Percentiles rank a stretch among this genome's conserved stretches.
phyloP scores from a whole-genome alignment of 805 yeast genomes.

The Clavispora fructus region DNA sequence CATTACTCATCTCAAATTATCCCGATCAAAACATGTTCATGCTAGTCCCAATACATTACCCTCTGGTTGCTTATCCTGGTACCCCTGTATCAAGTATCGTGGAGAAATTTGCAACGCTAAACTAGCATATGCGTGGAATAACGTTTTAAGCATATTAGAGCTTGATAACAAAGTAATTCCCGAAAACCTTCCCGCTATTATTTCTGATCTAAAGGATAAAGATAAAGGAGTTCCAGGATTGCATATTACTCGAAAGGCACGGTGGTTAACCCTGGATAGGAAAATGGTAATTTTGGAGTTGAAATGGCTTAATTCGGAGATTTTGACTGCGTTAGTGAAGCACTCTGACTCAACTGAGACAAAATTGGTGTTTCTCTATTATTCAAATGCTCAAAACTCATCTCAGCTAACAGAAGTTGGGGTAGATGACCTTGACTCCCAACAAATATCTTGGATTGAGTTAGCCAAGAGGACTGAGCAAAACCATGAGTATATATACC shows the following conservation, averaged over 20 bases:
- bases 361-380: slow-evolving; percentile 5
- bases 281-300: slow-evolving; percentile 36
- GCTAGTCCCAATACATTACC: slow-evolving; percentile 17
- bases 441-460: slow-evolving; percentile 1
- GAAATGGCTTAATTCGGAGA: slow-evolving; percentile 46
- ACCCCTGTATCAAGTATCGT: slow-evolving; percentile 37
- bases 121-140: slow-evolving; percentile 68
- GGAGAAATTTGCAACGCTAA: slow-evolving; percentile 24
- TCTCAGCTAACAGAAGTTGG: slow-evolving; percentile 5
- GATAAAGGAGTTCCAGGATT: slow-evolving; percentile 30
- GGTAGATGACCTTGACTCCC: slow-evolving; percentile 7
- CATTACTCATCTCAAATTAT: slow-evolving; percentile 49
- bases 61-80: slow-evolving; percentile 57
- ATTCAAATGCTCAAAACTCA: not conserved
- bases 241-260: slow-evolving; percentile 19
- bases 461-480: not conserved
- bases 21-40: slow-evolving; percentile 36
- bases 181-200: slow-evolving; percentile 17
- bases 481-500: not conserved
- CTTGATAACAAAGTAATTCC: slow-evolving; percentile 36
- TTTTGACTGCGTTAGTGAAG: slow-evolving; percentile 20
- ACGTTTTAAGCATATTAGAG: slow-evolving; percentile 52
- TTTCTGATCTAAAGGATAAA: slow-evolving; percentile 32
- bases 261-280: slow-evolving; percentile 16
- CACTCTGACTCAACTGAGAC: slow-evolving; percentile 4